These are phyloP conservation scores for Carallia brachiata DNA, from an alignment of 345 rosid species.

Conservation along the genomic window DNA sequence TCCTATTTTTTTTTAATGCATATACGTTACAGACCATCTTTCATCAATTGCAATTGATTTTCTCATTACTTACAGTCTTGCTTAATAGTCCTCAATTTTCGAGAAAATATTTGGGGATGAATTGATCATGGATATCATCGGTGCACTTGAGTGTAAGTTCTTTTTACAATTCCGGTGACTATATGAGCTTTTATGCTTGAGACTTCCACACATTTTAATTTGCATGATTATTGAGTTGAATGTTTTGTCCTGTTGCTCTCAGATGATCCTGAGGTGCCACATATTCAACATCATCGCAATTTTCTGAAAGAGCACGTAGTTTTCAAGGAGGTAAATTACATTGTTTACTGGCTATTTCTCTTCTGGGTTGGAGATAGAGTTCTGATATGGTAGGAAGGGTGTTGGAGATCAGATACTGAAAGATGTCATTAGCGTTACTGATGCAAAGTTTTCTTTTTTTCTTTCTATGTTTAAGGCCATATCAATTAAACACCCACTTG, in stretches of 20 bases:
- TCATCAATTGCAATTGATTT: conserved; percentile 16
- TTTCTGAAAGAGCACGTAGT: conserved; percentile 73
- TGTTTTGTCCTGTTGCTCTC: conserved; percentile 9
- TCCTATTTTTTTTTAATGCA: conserved; percentile 13
- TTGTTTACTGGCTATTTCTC: conserved; percentile 2
- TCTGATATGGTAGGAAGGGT: conserved; percentile 13
- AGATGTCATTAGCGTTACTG: conserved; percentile 1
- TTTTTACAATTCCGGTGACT: not conserved
- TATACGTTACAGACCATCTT: conserved; percentile 12
- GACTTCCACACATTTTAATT: not conserved
- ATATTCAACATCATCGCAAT: conserved; percentile 62
- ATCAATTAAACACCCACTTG: conserved; percentile 63
- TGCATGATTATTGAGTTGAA: not conserved
- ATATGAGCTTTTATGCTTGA: not conserved
- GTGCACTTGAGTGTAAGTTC: conserved; percentile 90
- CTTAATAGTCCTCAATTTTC: conserved; percentile 75
- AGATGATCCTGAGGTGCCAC: conserved; percentile 79
- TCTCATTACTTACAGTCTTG: conserved; percentile 54
- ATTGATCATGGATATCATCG: conserved; percentile 78
- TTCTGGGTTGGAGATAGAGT: not conserved
- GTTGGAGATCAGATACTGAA: not conserved
- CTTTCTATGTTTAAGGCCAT: conserved; percentile 51
- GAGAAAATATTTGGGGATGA: conserved; percentile 83
- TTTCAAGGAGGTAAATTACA: conserved; percentile 74
- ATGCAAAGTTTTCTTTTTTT: not conserved